Evolutionary conservation across 306 rosid genomes (phyloP).

Genomic region (Cicer chorassanicum): DNA sequence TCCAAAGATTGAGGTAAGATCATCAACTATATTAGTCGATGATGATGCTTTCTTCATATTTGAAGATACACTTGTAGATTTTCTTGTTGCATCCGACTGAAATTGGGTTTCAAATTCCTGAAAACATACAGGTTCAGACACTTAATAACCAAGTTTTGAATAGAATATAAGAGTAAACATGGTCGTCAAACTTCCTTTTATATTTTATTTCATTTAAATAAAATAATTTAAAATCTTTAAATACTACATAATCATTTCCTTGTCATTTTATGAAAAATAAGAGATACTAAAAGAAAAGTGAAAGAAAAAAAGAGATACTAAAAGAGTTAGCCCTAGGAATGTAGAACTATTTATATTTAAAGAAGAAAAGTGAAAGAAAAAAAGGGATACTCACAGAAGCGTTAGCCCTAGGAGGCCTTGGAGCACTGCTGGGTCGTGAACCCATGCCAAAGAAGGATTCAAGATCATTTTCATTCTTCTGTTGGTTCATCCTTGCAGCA

Average conservation of each 20-base stretch:
- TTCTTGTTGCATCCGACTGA: conserved; percentile 70
- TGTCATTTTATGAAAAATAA: conserved; percentile 18
- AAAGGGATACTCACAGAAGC: conserved; percentile 64
- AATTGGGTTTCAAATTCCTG: conserved; percentile 74
- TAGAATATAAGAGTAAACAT: not conserved
- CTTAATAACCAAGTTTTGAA: conserved; percentile 43
- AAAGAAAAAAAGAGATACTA: conserved; percentile 45
- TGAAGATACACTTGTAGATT: conserved; percentile 61
- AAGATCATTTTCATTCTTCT: conserved; percentile 78
- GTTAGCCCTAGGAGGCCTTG: conserved; percentile 87
- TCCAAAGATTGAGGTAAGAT: conserved; percentile 91
- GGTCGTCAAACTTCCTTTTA: conserved; percentile 14
- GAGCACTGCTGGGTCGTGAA: conserved; percentile 76
- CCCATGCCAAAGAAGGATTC: conserved; percentile 82
- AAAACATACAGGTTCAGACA: conserved; percentile 44
- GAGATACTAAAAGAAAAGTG: conserved; percentile 1
- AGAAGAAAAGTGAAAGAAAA: conserved; percentile 17
- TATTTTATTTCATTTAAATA: conserved; percentile 14
- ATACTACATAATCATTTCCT: conserved; percentile 12
- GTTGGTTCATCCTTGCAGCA: conserved; percentile 77
- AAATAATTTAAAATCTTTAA: not conserved
- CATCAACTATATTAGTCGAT: conserved; percentile 80
- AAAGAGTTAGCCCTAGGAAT: conserved; percentile 69
- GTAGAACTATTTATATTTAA: conserved; percentile 34
- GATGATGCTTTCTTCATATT: conserved; percentile 81